A percentile compares a stretch with the other conserved stretches of the same genome.
phyloP scores from a whole-genome alignment of 768 basidiomycete genomes.

The Xerocomellus chrysenteron region DNA sequence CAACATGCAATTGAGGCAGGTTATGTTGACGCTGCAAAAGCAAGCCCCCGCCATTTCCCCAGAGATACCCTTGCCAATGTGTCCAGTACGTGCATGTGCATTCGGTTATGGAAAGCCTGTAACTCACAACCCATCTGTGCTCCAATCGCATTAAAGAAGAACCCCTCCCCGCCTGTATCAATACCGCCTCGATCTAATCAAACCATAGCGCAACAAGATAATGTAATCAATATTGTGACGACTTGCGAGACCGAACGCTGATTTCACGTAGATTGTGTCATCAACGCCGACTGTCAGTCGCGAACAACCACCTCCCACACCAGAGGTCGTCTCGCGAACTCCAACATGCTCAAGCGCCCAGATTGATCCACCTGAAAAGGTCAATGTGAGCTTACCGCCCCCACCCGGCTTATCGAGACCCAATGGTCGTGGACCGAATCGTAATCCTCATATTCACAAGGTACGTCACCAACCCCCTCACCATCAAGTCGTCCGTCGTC shows the following conservation, averaged over 20 bases:
- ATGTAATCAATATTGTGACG: neutral
- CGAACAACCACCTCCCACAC: neutral
- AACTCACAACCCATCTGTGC: conserved; percentile 7
- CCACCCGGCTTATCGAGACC: conserved; percentile 12
- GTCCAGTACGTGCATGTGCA: conserved; percentile 6
- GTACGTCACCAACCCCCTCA: neutral
- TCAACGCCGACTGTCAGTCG: neutral
- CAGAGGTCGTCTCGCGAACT: neutral
- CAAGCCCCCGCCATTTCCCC: neutral
- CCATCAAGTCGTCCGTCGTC: neutral
- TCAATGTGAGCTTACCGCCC: conserved; percentile 1
- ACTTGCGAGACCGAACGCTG: neutral
- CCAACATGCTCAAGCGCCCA: neutral
- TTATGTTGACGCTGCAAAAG: neutral
- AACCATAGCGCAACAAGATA: neutral
- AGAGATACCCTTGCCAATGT: neutral
- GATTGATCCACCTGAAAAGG: neutral
- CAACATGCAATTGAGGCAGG: conserved; percentile 3
- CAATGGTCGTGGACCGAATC: neutral
- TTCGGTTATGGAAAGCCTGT: neutral
- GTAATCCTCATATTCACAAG: neutral
- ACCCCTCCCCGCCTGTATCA: neutral
- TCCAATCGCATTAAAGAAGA: neutral
- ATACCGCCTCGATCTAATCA: neutral
- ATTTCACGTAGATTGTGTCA: conserved; percentile 5